These are phyloP conservation scores for Coleophoma eucalyptorum DNA, from an alignment of 2,329 filamentous ascomycete genomes.

Conservation along the genomic window DNA sequence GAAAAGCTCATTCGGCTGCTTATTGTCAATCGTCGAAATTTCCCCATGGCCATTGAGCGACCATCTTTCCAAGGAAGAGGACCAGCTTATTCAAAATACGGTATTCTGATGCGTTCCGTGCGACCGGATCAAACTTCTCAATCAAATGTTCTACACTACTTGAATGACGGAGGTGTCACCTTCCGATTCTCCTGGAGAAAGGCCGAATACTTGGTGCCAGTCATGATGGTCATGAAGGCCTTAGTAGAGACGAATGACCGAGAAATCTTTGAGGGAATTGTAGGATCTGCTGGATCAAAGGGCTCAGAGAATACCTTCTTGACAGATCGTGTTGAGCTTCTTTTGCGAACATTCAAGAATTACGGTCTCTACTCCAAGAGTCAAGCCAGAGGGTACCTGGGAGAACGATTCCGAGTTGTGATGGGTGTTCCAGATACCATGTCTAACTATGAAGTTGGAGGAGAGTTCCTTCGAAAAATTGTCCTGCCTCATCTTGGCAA, in stretches of 20 bases:
- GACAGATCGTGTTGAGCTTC: constrained; percentile 87
- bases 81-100: constrained; percentile 80
- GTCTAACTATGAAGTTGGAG: constrained; percentile 84
- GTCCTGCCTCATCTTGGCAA: constrained; percentile 91
- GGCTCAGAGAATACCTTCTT: constrained; percentile 86
- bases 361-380: constrained; percentile 80
- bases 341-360: constrained; percentile 88
- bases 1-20: constrained; percentile 95
- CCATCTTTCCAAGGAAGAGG: constrained; percentile 88
- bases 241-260: constrained; percentile 93
- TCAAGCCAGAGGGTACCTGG: constrained; percentile 81
- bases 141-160: constrained; percentile 94
- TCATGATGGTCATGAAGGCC: constrained; percentile 95
- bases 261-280: constrained; percentile 91
- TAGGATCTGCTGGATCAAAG: constrained; percentile 73
- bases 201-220: constrained; percentile 92
- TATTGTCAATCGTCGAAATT: constrained; percentile 86
- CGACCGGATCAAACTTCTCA: constrained; percentile 97
- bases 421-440: constrained; percentile 80
- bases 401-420: constrained; percentile 86
- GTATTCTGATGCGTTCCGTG: constrained; percentile 87
- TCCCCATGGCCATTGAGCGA: constrained; percentile 89
- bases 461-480: constrained; percentile 85
- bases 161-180: constrained; percentile 92
- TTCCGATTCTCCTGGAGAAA: constrained; percentile 98